Evolutionary conservation across 2,329 filamentous ascomycete genomes (phyloP), one percentile per base, ranked within the genome.

Genomic region (Plenodomus biglobosus): DNA sequence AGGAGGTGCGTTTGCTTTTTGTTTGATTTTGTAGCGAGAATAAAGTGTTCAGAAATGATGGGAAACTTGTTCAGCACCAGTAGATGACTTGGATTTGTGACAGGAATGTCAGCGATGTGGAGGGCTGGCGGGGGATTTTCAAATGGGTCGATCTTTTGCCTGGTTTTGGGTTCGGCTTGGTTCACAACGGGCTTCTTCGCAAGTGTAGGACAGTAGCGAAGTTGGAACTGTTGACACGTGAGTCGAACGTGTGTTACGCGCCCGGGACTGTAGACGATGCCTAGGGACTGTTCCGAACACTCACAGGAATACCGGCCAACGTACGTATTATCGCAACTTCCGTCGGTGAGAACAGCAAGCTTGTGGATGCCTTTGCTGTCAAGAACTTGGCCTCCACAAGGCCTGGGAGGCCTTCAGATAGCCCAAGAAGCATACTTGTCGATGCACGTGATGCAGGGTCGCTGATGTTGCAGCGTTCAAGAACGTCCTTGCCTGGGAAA

Each of bases 51-150:
- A 0, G 81, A 79, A 27, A 88, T 85, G 40, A 90, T 73, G 40
- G 87, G 85, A 59, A 87, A 90, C 69, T 90, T 90, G 76, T 90
- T 90, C 35, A 90, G 75, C 1, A 90, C 82, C 36, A 90, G 76
- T 49, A 79, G 77, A 68, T 90, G 86, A 8, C 74, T 68, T 0
- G 81, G 74, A 19, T 65, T 52, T 5, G 44, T 42, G 2, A 51
- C 50, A 1, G 71, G 75, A 7, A 87, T 62, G 15, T 79, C 68
- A 37, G 85, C 70, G 32, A 85, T 74, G 46, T 86, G 78, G 8
- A 81, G 73, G 4, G 78, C 74, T 2, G 74, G 61, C 0, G 78
- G 69, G 0, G 85, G 85, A 50, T 82, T 76, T 27, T 80, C 83
- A 67, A 90, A 90, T 3, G 85, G 85, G 65, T 90, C 81, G 38